These are phyloP conservation scores for Streptanthus diversifolius DNA, from an alignment of 345 rosid species.

Conservation along the genomic window DNA sequence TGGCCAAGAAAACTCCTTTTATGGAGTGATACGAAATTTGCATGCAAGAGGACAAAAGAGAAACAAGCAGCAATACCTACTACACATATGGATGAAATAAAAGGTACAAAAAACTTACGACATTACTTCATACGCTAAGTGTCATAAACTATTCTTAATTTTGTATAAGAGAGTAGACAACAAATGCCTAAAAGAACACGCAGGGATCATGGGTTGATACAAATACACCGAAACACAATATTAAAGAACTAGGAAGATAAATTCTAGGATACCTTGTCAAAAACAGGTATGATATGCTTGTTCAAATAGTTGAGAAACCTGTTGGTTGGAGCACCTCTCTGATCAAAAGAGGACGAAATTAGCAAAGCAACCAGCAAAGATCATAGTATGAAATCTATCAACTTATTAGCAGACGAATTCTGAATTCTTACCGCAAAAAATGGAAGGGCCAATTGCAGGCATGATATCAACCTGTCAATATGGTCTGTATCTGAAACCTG, in stretches of 20 bases:
- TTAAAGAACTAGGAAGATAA: not conserved
- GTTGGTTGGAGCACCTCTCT: constrained; percentile 97
- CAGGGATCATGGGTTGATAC: not conserved
- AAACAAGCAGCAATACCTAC: not conserved
- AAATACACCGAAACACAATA: not conserved
- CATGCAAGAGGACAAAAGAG: constrained; percentile 13
- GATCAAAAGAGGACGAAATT: constrained; percentile 16
- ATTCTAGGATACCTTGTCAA: constrained; percentile 65
- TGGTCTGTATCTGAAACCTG: constrained; percentile 95
- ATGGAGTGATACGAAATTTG: not conserved
- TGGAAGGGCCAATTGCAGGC: constrained; percentile 90
- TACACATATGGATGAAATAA: not conserved
- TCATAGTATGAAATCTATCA: not conserved
- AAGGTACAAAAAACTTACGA: not conserved
- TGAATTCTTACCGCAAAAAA: constrained; percentile 69
- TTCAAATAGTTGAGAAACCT: constrained; percentile 85
- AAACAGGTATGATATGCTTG: constrained; percentile 82
- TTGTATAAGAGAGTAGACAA: not conserved
- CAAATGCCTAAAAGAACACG: not conserved
- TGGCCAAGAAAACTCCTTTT: constrained; percentile 6
- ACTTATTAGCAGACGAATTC: not conserved
- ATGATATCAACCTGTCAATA: constrained; percentile 91
- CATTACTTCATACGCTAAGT: constrained; percentile 1
- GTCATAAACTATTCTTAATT: not conserved
- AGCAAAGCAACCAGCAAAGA: constrained; percentile 2